These are phyloP conservation scores for Tubosaeta sp. DNA, from an alignment of 768 basidiomycete species.

Conservation along the genomic window DNA sequence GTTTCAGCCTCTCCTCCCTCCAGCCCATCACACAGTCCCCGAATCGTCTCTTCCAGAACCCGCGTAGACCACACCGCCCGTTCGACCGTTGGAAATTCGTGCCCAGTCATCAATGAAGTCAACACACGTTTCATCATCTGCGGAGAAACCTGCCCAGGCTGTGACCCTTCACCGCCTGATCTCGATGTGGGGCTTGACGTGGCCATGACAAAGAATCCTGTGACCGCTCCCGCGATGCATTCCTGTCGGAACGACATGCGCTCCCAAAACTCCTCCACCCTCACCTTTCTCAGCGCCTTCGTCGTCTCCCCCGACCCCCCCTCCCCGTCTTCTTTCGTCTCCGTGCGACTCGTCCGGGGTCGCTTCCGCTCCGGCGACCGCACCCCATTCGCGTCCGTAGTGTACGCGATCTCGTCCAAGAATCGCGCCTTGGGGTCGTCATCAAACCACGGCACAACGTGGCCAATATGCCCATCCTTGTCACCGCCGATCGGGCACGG, in stretches of 20 bases:
- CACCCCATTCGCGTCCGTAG: slow-evolving; percentile 53
- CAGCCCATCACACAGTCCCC: slow-evolving; percentile 64
- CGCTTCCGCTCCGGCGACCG: slow-evolving; percentile 63
- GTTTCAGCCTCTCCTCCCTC: too few species aligned
- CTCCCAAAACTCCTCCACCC: slow-evolving; percentile 90
- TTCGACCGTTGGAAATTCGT: slow-evolving; percentile 72
- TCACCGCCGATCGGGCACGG: slow-evolving; percentile 40
- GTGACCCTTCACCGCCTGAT: slow-evolving; percentile 35
- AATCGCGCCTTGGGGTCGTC: slow-evolving; percentile 97
- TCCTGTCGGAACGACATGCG: slow-evolving; percentile 96
- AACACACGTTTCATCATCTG: slow-evolving; percentile 70
- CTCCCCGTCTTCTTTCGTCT: slow-evolving; percentile 17
- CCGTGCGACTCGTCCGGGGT: slow-evolving; percentile 29
- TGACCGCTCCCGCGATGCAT: slow-evolving; percentile 84
- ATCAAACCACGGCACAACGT: slow-evolving; percentile 85
- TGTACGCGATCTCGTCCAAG: slow-evolving; percentile 83
- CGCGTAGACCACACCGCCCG: slow-evolving; percentile 66
- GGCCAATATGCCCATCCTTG: slow-evolving; percentile 44
- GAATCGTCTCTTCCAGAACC: slow-evolving; percentile 63
- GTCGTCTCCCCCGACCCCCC: slow-evolving; percentile 35
- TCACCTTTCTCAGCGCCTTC: slow-evolving; percentile 58
- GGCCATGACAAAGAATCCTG: slow-evolving; percentile 85
- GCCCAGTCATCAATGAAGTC: slow-evolving; percentile 61
- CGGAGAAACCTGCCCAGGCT: slow-evolving; percentile 58
- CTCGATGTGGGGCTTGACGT: slow-evolving; percentile 32